Conservation (phyloP, 768 basidiomycete genomes). For the Zangia roseola region DNA sequence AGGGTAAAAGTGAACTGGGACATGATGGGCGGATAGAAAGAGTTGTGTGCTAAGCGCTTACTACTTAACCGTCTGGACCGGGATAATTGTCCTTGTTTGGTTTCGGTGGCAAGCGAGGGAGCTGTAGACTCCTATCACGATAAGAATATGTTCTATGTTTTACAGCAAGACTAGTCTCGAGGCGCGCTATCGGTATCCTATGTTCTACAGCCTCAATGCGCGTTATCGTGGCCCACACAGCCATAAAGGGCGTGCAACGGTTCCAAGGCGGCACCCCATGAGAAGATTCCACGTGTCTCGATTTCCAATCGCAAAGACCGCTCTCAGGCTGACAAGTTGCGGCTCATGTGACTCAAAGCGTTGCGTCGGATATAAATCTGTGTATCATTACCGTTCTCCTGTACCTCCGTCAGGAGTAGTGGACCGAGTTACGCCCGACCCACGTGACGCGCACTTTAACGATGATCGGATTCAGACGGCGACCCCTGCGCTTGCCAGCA, state of each 20-base stretch:
- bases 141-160: no score
- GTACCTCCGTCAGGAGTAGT: no score
- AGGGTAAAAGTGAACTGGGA: slow-evolving; percentile 34
- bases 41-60: slow-evolving; percentile 2
- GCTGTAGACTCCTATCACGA: neutral
- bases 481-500: no score
- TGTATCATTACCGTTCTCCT: no score
- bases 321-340: no score
- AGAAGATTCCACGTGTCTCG: neutral
- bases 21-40: slow-evolving; percentile 31
- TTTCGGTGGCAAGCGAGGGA: slow-evolving; percentile 25
- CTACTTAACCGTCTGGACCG: slow-evolving; percentile 24
- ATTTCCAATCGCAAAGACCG: neutral
- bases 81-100: slow-evolving; percentile 29
- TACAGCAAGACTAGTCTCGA: no score
- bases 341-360: no score
- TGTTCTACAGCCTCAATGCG: neutral
- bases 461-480: neutral
- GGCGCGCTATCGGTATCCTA: no score
- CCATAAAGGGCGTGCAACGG: neutral
- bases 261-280: neutral
- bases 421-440: neutral
- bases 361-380: no score
- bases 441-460: slow-evolving; percentile 10
- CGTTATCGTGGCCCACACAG: neutral